Conservation (phyloP, 805 yeast species). For the Saccharomycopsis schoenii region DNA sequence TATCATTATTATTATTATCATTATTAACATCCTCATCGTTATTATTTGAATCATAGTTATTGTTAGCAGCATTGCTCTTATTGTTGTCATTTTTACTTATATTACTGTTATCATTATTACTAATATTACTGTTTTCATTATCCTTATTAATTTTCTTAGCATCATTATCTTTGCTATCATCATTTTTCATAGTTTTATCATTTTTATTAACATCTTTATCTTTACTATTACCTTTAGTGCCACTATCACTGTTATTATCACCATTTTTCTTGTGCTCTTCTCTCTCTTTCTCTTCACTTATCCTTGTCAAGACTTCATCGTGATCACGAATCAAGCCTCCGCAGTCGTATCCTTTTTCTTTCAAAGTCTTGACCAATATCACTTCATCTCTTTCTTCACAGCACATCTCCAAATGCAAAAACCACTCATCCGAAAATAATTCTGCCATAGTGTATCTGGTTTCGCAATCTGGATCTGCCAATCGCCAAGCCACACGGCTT, state of each 20-base stretch:
- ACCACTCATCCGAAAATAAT: conserved; percentile 57
- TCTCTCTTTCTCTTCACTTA: background rate
- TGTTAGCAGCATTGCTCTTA: too few species aligned
- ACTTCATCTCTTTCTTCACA: conserved; percentile 33
- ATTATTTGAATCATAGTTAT: too few species aligned
- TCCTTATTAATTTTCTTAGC: too few species aligned
- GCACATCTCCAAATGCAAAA: conserved; percentile 49
- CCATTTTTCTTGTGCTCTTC: background rate
- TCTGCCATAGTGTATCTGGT: conserved; percentile 46
- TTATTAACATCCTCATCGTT: too few species aligned
- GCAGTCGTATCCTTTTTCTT: background rate
- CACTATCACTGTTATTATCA: too few species aligned
- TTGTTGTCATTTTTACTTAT: too few species aligned
- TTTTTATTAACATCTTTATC: background rate
- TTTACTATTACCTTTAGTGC: background rate
- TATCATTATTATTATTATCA: too few species aligned
- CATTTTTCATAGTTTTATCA: background rate
- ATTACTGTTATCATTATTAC: too few species aligned
- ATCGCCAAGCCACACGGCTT: conserved; percentile 64
- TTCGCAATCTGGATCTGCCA: conserved; percentile 51
- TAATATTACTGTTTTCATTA: too few species aligned
- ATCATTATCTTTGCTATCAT: background rate
- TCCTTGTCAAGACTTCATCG: background rate
- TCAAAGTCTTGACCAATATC: conserved; percentile 5
- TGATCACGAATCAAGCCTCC: background rate